Conservation (phyloP, 1,284 basidiomycete genomes). For the Neotropicomus parvogracilis region DNA sequence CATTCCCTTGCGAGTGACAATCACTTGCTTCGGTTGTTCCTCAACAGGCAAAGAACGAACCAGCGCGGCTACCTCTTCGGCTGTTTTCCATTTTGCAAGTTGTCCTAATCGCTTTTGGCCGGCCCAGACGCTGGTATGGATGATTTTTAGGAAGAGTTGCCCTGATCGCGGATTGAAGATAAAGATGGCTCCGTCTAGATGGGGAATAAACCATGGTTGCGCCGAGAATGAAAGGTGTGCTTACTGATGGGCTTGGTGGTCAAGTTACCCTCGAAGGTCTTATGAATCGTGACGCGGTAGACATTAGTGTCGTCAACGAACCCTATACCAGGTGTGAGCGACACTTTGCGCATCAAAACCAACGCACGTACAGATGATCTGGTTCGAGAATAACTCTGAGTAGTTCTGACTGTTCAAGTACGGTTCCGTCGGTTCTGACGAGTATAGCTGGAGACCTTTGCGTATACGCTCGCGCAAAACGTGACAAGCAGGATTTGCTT, state of each 20-base stretch:
- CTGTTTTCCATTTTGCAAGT: conserved; percentile 99
- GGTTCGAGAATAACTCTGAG: conserved; percentile 98
- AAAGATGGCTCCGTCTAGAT: conserved; percentile 91
- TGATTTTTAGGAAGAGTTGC: conserved; percentile 97
- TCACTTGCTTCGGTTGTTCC: conserved; percentile 99
- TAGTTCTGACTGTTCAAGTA: conserved; percentile 98
- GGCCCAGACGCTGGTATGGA: conserved; percentile 99
- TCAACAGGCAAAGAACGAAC: conserved; percentile 97
- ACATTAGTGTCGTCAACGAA: conserved; percentile 99
- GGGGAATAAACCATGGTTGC: conserved; percentile 1
- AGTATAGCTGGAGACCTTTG: conserved; percentile 97
- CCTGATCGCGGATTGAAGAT: conserved; percentile 99
- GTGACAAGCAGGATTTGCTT: conserved; percentile 96
- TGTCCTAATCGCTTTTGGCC: conserved; percentile 99
- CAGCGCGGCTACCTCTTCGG: conserved; percentile 98
- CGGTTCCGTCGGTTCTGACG: conserved; percentile 98
- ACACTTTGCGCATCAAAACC: not conserved
- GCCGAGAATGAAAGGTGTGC: conserved; percentile 22
- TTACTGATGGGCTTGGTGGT: conserved; percentile 98
- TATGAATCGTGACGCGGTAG: conserved; percentile 99
- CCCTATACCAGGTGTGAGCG: conserved; percentile 44
- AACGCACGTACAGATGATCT: conserved; percentile 82
- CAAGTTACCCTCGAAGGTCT: conserved; percentile 99
- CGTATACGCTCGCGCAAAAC: conserved; percentile 98
- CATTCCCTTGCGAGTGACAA: conserved; percentile 99